These are phyloP conservation scores for Pichia membranifaciens DNA, from an alignment of 805 yeast species.

Conservation along the genomic window DNA sequence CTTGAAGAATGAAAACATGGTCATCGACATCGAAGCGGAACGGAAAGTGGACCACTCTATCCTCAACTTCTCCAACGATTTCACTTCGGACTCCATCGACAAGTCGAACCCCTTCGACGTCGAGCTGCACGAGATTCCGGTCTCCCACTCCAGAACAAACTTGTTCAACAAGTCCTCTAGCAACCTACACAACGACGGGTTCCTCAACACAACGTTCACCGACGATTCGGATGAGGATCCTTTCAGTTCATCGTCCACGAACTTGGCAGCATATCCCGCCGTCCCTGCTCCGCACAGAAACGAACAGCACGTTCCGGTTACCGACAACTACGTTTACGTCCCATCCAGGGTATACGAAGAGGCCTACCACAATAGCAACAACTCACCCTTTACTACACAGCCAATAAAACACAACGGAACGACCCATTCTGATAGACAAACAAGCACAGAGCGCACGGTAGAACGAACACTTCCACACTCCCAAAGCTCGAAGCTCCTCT, in stretches of 20 bases:
- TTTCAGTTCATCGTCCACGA: neutral
- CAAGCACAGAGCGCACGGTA: too few relatives aligned
- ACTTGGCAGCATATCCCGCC: neutral
- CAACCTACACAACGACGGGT: neutral
- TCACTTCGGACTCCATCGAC: neutral
- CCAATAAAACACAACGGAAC: too few relatives aligned
- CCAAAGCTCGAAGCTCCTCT: neutral
- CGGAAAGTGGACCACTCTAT: neutral
- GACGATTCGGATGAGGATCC: neutral
- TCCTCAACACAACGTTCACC: neutral
- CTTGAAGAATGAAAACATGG: neutral
- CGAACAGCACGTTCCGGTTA: neutral
- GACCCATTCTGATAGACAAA: neutral
- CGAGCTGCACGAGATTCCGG: constrained; percentile 3
- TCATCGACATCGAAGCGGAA: constrained; percentile 2
- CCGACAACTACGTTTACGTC: constrained; percentile 4
- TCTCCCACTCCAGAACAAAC: constrained; percentile 9
- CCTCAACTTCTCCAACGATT: neutral
- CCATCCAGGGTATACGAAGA: constrained; percentile 9
- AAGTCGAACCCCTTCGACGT: constrained; percentile 9
- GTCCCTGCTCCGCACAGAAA: neutral
- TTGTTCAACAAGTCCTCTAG: neutral
- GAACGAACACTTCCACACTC: too few relatives aligned
- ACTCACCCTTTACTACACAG: neutral
- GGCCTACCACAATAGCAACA: neutral